Base-by-base conservation (phyloP, 768 basidiomycete genomes). In the Paxillus rubicundulus region DNA sequence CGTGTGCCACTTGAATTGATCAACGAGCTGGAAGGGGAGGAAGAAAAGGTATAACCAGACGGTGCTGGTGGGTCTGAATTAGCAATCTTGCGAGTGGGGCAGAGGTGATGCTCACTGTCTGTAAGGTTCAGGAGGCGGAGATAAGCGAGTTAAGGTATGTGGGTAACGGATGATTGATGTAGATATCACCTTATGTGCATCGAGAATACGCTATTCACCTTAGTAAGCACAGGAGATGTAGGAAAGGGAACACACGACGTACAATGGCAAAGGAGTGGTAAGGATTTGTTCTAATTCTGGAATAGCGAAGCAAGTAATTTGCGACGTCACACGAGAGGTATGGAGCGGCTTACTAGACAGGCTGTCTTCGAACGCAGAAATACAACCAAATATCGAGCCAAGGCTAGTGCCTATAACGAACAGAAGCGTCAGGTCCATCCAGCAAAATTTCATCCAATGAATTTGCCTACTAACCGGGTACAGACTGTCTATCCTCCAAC, bases 1-100 rank as follows among this genome's bases (percentile, higher is more conserved):
- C 5, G 85, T 78, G 62, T 81, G 79, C 75, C 84, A 88, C 10
- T 70, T 73, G 58, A 88, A 84, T 32, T 78, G 76, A 40, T 71
- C 71, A 46, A 85, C 78, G 7, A 88, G 75, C 66, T 90, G 87
- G 77, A 90, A 87, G 1, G 87, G 88, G 2, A 90, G 73, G 67
- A 86, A 84, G 73, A 89, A 86, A 2, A 88, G 77, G 66, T 87
- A 90, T 20, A 85, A 63, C 85, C 82, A 86, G 34, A 86, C 82
- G 37, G 82, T 85, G 62, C 82, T 78, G 53, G 30, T 16, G 8
- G 28, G 20, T 9, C 36, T 18, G 32, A 39, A 32, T 44, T 34
- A 33, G 5, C n/a, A 9, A 17, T 18, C 2, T n/a, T 17, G 37
- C 12, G 17, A 38, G 37, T 3, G n/a, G 37, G 17, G n/a, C 9